Base-by-base conservation (phyloP, 2,329 filamentous ascomycete genomes). In the Thielaviopsis punctulata region DNA sequence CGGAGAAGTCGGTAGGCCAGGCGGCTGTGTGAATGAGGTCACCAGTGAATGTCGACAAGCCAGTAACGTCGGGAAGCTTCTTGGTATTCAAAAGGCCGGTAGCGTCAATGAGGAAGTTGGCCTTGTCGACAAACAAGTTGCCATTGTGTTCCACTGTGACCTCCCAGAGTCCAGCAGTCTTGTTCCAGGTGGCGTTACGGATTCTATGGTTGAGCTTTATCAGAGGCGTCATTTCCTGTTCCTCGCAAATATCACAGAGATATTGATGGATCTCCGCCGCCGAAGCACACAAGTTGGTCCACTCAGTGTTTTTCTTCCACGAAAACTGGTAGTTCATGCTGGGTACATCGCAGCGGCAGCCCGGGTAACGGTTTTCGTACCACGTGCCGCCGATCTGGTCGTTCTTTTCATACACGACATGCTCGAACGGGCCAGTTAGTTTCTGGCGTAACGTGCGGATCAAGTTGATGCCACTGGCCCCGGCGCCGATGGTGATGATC, bases 241-340 rank as follows among this genome's bases (percentile, higher is more conserved):
- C 47, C 9, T 45, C 10, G 8, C 30, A 33, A 13, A 52, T 27
- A 23, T 24, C 27, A 19, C 47, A 25, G 27, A 79, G 80, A 60
- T 87, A 86, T 12, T 75, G 69, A 6, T 71, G 66, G 54, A 86
- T 86, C 61, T 86, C 83, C 3, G 66, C 61, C 0, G 81, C 82
- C 27, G 75, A 74, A 0, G 82, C 75, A 59, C 83, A 86, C 55
- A 79, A 71, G 58, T 84, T 77, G 0, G 72, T 73, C 83, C 83
- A 87, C 57, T 82, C 69, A 0, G 72, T 74, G 52, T 85, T 86
- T 0, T 80, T 79, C 4, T 71, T 69, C 61, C 84, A 86, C 0
- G 77, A 78, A 8, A 75, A 75, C 59, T 84, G 81, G 58, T 86
- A 86, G n/a, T 80, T 78, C 60, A 84, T 79, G 0, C 80, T 75